Evolutionary conservation across 768 basidiomycete genomes (phyloP).

Genomic region (Pholiota molesta): DNA sequence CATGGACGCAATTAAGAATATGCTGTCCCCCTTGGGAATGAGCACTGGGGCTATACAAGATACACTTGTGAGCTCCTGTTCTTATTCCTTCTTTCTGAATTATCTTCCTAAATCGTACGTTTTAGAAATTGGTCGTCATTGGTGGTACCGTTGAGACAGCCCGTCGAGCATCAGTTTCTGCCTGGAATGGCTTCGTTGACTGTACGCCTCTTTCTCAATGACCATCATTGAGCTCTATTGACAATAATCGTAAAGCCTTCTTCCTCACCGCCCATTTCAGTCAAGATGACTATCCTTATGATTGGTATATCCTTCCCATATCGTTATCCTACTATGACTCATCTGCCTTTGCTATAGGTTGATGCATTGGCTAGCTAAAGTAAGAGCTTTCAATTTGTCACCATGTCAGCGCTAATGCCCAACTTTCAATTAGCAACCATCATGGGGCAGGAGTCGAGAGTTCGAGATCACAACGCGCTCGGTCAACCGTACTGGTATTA

Average conservation of each 20-base stretch:
- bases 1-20: conserved; percentile 74
- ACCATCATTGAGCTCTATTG: neutral
- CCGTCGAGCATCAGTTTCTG: conserved; percentile 76
- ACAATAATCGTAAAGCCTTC: conserved; percentile 55
- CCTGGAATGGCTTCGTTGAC: conserved; percentile 90
- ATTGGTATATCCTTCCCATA: conserved; percentile 57
- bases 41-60: conserved; percentile 75
- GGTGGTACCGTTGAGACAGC: conserved; percentile 90
- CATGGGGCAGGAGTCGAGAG: conserved; percentile 86
- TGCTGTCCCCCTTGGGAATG: conserved; percentile 72
- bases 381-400: conserved; percentile 24
- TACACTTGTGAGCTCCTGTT: conserved; percentile 57
- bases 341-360: conserved; percentile 50
- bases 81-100: neutral
- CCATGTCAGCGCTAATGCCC: neutral
- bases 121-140: conserved; percentile 86
- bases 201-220: conserved; percentile 47
- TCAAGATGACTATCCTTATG: conserved; percentile 86
- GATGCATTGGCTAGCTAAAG: conserved; percentile 90
- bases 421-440: conserved; percentile 68
- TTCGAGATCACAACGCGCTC: conserved; percentile 89
- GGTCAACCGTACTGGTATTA: conserved; percentile 63
- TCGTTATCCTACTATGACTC: conserved; percentile 8
- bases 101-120: conserved; percentile 14
- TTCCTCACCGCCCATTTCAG: conserved; percentile 90